Percentiles rank a stretch among this genome's conserved stretches.
These are phyloP conservation scores for Mortierella sp. DNA, from an alignment of 371 early-diverging fungal genomes.

Conservation along the genomic window DNA sequence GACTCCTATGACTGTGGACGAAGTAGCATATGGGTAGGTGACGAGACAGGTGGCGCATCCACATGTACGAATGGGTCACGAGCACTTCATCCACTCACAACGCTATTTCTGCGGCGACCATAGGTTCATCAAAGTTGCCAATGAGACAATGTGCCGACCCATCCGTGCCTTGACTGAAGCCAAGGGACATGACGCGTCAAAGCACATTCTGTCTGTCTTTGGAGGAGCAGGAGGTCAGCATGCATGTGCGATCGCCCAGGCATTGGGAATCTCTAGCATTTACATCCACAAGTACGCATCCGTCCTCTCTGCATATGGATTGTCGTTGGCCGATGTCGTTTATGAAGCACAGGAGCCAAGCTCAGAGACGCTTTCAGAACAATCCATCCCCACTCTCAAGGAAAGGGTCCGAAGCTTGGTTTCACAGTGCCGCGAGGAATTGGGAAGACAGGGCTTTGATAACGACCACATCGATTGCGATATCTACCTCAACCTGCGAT, in stretches of 20 bases:
- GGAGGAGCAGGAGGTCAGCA: conserved; percentile 97
- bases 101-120: too few species aligned
- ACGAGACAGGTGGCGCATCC: too few species aligned
- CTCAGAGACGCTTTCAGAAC: conserved; percentile 53
- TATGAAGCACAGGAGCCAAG: conserved; percentile 92
- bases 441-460: conserved; percentile 77
- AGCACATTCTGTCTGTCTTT: conserved; percentile 92
- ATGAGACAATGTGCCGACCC: conserved; percentile 96
- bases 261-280: conserved; percentile 84
- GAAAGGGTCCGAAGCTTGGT: conserved; percentile 63
- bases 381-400: conserved; percentile 57
- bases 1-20: conserved; percentile 73
- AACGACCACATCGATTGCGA: conserved; percentile 65
- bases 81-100: too few species aligned
- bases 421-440: conserved; percentile 55
- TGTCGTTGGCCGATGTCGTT: conserved; percentile 92
- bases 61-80: too few species aligned
- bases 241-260: conserved; percentile 93
- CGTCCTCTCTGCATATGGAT: conserved; percentile 94
- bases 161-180: conserved; percentile 95
- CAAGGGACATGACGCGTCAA: conserved; percentile 88
- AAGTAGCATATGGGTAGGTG: conserved; percentile 83
- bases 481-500: conserved; percentile 89
- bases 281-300: conserved; percentile 90
- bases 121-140: conserved; percentile 92